These are phyloP conservation scores for Falciphora oryzae DNA, from an alignment of 2,329 filamentous ascomycete genomes.

Conservation along the genomic window DNA sequence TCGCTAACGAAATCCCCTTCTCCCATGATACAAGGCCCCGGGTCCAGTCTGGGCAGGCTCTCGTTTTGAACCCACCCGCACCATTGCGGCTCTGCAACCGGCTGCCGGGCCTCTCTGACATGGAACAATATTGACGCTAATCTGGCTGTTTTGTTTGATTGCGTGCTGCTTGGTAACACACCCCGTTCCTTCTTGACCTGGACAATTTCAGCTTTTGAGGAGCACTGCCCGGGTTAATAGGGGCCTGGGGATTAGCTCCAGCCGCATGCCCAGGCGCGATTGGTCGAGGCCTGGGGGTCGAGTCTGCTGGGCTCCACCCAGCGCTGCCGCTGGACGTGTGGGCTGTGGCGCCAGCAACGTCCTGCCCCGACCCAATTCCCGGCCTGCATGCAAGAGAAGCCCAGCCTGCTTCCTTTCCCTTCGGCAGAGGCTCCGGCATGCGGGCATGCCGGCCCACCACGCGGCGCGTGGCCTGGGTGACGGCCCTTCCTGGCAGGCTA, in stretches of 20 bases:
- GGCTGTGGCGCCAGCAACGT: background rate
- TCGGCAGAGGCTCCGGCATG: background rate
- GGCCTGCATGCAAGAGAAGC: background rate
- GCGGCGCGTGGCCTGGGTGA: background rate
- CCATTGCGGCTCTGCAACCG: background rate
- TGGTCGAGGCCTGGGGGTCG: background rate
- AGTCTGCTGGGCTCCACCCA: background rate
- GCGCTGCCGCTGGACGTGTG: background rate
- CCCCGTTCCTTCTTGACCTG: background rate
- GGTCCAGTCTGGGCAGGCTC: no score
- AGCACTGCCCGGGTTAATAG: background rate
- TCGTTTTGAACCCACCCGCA: background rate
- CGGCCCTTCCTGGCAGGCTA: background rate
- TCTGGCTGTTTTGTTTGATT: conserved; percentile 1
- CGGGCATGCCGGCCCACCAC: background rate
- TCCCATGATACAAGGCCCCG: no score
- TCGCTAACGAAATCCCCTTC: background rate
- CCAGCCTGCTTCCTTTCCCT: background rate
- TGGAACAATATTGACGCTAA: background rate
- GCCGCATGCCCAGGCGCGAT: background rate
- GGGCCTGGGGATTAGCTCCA: background rate
- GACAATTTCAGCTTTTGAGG: no score
- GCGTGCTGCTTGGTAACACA: background rate
- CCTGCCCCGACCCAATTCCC: no score
- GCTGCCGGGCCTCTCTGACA: background rate